Base-by-base conservation (phyloP, 2,329 filamentous ascomycete species). In the Fusarium ramigenum region DNA sequence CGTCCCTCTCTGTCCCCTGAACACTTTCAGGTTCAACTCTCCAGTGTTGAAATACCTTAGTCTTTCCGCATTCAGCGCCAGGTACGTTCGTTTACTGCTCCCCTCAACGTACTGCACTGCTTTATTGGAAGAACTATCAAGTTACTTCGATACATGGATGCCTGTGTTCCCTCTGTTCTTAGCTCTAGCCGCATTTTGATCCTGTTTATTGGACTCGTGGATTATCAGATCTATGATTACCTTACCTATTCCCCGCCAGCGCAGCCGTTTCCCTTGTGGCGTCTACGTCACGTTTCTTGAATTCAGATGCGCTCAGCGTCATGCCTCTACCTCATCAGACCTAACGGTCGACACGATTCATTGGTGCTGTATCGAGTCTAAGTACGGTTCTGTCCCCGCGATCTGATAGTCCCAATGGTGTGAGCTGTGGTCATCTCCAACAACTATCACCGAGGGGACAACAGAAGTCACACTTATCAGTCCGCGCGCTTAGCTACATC, bases 271-370 rank as follows among this genome's bases (percentile, higher is more conserved):
- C 62, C 63, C 64, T 73, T 69, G 71, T 64, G 60, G 72, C 60
- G 57, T 64, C 66, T 77, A 77, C 75, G 75, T 77, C 75, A 77
- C 75, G 73, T 60, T 76, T 60, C 62, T 52, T 53, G 60, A 56
- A 50, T 50, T 72, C 56, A 63, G 63, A 66, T 75, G 67, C 66
- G 72, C 61, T 60, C 60, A 73, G 66, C 46, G 54, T 58, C 52
- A 40, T 56, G 43, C 25, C 70, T 46, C 62, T 52, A 39, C 49
- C 25, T 40, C 23, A 28, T 53, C 19, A 28, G 21, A 52, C 37
- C 46, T 30, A 52, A 52, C n/a, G 18, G 34, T 32, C 58, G 54
- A 50, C n/a, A 60, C n/a, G 34, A 52, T 54, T 47, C 58, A 34
- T 50, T 69, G 50, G 37, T 46, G 16, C 15, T 61, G 39, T 53